These are phyloP conservation scores for Linaria vulgaris DNA, from an alignment of 257 asterid genomes.

Conservation along the genomic window DNA sequence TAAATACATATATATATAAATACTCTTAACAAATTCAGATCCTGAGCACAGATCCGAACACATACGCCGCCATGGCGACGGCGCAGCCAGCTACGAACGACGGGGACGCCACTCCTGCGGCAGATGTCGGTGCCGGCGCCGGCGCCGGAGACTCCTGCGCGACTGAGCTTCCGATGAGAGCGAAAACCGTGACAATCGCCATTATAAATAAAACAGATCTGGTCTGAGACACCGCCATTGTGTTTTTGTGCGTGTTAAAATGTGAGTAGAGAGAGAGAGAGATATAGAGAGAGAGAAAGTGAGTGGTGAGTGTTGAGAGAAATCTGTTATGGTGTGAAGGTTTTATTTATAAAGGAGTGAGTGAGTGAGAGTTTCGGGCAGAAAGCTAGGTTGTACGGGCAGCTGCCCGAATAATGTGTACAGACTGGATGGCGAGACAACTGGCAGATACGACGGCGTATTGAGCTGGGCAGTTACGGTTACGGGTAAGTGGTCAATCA, in stretches of 20 bases:
- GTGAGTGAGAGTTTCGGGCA: conserved; percentile 32
- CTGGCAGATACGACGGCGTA: conserved; percentile 39
- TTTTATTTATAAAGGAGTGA: conserved; percentile 22
- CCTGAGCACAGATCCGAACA: conserved; percentile 47
- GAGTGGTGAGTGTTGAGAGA: conserved; percentile 13
- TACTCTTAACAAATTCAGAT: conserved; percentile 26
- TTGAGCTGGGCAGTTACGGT: background rate
- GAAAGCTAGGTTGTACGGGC: conserved; percentile 42
- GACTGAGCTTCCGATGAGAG: conserved; percentile 35
- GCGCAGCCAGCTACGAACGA: conserved; percentile 38
- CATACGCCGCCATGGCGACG: conserved; percentile 32
- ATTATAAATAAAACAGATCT: conserved; percentile 28
- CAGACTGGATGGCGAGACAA: conserved; percentile 48
- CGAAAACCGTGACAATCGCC: conserved; percentile 28
- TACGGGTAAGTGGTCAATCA: no score
- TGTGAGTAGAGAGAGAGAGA: conserved; percentile 8
- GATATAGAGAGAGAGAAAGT: background rate
- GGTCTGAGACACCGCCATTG: conserved; percentile 42
- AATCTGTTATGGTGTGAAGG: background rate
- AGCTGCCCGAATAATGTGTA: conserved; percentile 42
- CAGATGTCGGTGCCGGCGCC: conserved; percentile 39
- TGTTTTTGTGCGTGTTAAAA: background rate
- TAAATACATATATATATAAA: conserved; percentile 9
- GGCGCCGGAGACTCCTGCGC: conserved; percentile 50
- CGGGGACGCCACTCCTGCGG: conserved; percentile 42